A percentile compares a stretch with the other conserved stretches of the same genome.
phyloP scores from a whole-genome alignment of 2,329 filamentous ascomycete species.

The Talaromyces atroroseus region DNA sequence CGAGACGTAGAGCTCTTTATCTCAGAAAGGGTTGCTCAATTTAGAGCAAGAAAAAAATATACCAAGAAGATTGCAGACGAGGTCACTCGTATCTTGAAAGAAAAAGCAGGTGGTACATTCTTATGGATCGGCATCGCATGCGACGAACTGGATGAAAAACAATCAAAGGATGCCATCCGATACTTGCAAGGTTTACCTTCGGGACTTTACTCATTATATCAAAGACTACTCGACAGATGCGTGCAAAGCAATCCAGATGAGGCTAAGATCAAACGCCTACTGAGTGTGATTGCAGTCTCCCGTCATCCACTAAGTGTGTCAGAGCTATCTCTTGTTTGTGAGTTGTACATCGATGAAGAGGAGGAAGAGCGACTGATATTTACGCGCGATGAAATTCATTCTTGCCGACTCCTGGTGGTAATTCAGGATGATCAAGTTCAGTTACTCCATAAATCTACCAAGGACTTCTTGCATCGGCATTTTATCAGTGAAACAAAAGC shows the following conservation, averaged over 20 bases:
- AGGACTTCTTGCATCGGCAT: not conserved
- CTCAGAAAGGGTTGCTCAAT: not conserved
- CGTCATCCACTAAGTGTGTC: not conserved
- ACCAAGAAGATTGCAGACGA: not conserved
- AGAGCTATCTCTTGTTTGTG: not conserved
- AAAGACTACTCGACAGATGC: not conserved
- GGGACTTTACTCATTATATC: constrained; percentile 15
- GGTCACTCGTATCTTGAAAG: constrained; percentile 6
- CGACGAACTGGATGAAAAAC: constrained; percentile 11
- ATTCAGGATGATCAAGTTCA: not conserved
- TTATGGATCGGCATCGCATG: constrained; percentile 17
- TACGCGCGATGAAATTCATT: not conserved
- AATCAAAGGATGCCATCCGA: constrained; percentile 8
- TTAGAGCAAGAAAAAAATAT: not conserved
- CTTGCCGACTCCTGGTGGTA: not conserved
- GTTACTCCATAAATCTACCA: not conserved
- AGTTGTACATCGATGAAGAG: not conserved
- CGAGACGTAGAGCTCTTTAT: not conserved
- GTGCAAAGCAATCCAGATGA: not conserved
- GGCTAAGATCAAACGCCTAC: not conserved
- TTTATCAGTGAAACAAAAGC: not conserved
- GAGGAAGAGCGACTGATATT: not conserved
- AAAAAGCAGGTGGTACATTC: constrained; percentile 18
- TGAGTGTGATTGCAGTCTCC: not conserved
- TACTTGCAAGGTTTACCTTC: constrained; percentile 10